Base-by-base conservation (phyloP, 1,284 basidiomycete species). In the Cryptococcus amylolentus region DNA sequence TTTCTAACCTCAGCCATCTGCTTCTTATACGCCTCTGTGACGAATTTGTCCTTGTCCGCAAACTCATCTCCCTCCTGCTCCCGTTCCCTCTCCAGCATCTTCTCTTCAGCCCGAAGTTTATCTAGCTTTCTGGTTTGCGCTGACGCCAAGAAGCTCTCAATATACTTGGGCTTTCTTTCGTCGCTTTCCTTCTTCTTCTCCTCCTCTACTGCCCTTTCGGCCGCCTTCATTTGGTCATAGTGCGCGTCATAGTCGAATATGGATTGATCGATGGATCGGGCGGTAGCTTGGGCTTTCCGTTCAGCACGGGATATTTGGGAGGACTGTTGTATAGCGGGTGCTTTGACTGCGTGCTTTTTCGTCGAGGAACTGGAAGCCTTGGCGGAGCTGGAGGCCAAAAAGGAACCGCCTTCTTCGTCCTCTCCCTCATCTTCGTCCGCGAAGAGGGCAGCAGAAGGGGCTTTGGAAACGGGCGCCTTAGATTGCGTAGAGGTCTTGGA, bases 171-270 rank as follows among this genome's bases (percentile, higher is more conserved):
- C 88, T 91, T 88, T 60, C 89, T 81, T 68, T 87, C 85, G 66
- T 84, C 84, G 18, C 84, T 69, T 61, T 88, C 88, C 12, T 78
- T 78, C 63, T 89, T 87, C 72, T 90, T 91, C 2, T 80, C 81
- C 68, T 84, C 83, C 69, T 86, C 88, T 60, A 89, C 71, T 69
- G 80, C 79, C 60, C 81, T 80, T 76, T 93, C 91, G 1, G 86
- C 87, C 60, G 86, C 84, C 78, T 98, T 94, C 87, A 99, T 97
- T 64, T 83, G 84, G 69, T 99, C 96, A 83, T 88, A 98, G 6
- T 98, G 87, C 71, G 90, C 89, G 71, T 99, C 96, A 69, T 99
- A 99, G 77, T 97, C 87, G 75, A 89, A 98, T 9, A 96, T 88
- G 3, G 86, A 88, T 45, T 83, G 75, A 70, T 98, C 96, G 4